Evolutionary conservation across 2,329 filamentous ascomycete species (phyloP), one percentile per base, ranked within the genome.

Genomic region (Clonostachys byssicola): DNA sequence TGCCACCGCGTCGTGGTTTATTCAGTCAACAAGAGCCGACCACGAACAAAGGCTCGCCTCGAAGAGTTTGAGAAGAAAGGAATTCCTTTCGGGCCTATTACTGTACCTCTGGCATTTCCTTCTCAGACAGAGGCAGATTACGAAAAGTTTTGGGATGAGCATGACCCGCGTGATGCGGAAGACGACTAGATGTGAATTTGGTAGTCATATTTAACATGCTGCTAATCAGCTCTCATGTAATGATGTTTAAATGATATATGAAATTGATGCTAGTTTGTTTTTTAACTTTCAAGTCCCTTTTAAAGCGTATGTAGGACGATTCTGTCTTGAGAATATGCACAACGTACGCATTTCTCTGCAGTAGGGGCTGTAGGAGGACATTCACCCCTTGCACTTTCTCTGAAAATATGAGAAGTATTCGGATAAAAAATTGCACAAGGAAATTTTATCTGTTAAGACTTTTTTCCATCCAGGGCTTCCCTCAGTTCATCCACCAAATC

Each of bases 1-100:
- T 82, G 77, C 48, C 83, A 86, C 51, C 70, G 80, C 2, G 71
- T 86, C 53, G 76, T 72, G 44, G 61, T 85, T 7, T 86, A 85
- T 60, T 85, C 81, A 53, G 73, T 86, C 45, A 86, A 86, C 61
- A 72, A 64, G 53, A 67, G 62, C 3, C 71, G 65, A 35, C 68
- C 72, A 1, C 52, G 53, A 4, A 85, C 81, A 0, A 70, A 67
- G 16, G 62, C 62, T 34, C 66, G 80, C 1, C 62, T 85, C 14
- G 71, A 72, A 40, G 60, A 74, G 51, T 67, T 85, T 33, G 73
- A 83, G 49, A 61, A 73, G 14, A 63, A 63, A 12, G 72, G 72
- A 0, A 57, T 72, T 1, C 62, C 72, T 0, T 71, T 85, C 5
- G 58, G 67, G 1, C 80, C 80, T 0, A 71, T 84, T 35, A 85